Evolutionary conservation across 257 asterid species (phyloP).

Genomic region (Verbena officinalis): DNA sequence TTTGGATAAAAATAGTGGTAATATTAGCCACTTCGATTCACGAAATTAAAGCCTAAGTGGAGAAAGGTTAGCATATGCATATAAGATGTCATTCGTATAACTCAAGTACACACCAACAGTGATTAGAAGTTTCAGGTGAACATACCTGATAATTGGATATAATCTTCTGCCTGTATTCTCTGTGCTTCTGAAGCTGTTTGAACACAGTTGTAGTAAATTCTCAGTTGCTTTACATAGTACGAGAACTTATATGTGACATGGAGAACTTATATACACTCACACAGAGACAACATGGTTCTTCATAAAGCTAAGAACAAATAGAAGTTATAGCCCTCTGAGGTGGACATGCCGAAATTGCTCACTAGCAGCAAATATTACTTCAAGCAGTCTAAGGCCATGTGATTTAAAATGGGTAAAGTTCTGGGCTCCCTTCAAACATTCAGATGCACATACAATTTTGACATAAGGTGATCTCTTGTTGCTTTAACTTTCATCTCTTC

Average conservation of each 20-base stretch:
- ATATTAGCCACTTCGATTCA: neutral
- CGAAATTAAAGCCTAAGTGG: neutral
- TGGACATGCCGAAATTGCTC: constrained; percentile 94
- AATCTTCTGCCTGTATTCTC: constrained; percentile 97
- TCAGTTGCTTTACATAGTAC: constrained; percentile 1
- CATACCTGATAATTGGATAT: constrained; percentile 94
- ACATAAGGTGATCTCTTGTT: constrained; percentile 59
- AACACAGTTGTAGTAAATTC: constrained; percentile 24
- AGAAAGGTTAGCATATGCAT: neutral
- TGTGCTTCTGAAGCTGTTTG: constrained; percentile 87
- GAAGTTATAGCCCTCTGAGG: too few species aligned
- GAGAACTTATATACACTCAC: too few species aligned
- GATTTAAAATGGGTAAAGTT: constrained; percentile 92
- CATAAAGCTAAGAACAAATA: constrained; percentile 22
- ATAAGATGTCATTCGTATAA: too few species aligned
- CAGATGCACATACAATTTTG: constrained; percentile 80
- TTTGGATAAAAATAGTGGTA: neutral
- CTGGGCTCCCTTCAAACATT: constrained; percentile 77
- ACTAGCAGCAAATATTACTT: constrained; percentile 64
- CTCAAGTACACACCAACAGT: constrained; percentile 1
- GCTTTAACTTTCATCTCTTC: constrained; percentile 23
- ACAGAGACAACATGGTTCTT: too few species aligned
- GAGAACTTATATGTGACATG: neutral
- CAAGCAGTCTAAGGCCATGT: constrained; percentile 80
- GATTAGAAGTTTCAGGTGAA: constrained; percentile 11